These are phyloP conservation scores for Parietaria judaica DNA, from an alignment of 306 rosid genomes.

Conservation along the genomic window DNA sequence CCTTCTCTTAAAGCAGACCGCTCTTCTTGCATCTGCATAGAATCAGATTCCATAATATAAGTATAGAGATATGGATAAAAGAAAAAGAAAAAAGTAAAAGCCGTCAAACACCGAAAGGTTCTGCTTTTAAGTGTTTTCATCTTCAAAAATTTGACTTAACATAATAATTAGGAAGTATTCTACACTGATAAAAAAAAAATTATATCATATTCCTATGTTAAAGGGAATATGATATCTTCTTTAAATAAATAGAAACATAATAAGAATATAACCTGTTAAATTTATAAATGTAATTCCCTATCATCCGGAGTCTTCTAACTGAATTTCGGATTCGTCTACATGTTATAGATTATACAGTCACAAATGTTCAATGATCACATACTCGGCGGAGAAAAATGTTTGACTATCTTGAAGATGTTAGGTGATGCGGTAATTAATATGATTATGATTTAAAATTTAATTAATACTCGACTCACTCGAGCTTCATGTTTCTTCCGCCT, in stretches of 20 bases:
- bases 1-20: constrained; percentile 65
- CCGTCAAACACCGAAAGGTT: not conserved
- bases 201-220: too few relatives aligned
- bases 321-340: too few relatives aligned
- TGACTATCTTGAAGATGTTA: not conserved
- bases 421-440: not conserved
- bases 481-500: constrained; percentile 41
- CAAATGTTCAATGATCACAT: too few relatives aligned
- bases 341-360: too few relatives aligned
- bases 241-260: too few relatives aligned
- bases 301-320: too few relatives aligned
- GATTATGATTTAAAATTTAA: not conserved
- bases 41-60: not conserved
- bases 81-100: not conserved
- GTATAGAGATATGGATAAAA: not conserved
- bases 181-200: too few relatives aligned
- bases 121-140: not conserved
- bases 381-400: not conserved
- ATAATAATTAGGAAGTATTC: too few relatives aligned
- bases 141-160: too few relatives aligned
- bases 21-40: constrained; percentile 53
- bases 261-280: too few relatives aligned
- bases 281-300: too few relatives aligned
- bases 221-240: too few relatives aligned
- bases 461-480: constrained; percentile 31